Conservation (phyloP, 805 yeast genomes). For the Teunomyces stri region DNA sequence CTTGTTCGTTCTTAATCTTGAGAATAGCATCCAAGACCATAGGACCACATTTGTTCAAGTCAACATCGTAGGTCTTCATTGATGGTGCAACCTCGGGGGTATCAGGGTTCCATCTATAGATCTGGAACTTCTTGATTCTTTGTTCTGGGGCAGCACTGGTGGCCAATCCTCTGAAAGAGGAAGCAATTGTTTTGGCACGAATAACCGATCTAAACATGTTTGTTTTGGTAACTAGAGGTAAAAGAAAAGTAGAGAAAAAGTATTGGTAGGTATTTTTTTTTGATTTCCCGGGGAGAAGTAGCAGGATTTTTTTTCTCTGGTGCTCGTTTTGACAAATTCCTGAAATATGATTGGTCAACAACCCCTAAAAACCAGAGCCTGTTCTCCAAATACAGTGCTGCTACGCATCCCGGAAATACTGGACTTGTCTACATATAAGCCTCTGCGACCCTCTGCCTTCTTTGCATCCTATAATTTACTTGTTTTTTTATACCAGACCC, state of each 20-base stretch:
- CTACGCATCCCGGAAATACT: not conserved
- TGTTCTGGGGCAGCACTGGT: constrained; percentile 48
- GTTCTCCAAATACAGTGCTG: not conserved
- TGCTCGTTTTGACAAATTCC: constrained; percentile 8
- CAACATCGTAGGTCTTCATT: constrained; percentile 78
- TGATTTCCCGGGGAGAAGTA: constrained; percentile 6
- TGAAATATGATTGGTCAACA: constrained; percentile 6
- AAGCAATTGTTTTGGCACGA: constrained; percentile 13
- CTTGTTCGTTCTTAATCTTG: constrained; percentile 96
- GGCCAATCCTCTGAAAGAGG: constrained; percentile 36
- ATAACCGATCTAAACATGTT: constrained; percentile 20
- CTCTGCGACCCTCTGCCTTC: not conserved
- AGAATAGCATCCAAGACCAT: constrained; percentile 95
- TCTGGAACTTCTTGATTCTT: constrained; percentile 77
- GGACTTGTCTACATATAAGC: not conserved
- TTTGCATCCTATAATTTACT: not conserved
- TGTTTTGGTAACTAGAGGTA: constrained; percentile 1
- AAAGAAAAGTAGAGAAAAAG: not conserved
- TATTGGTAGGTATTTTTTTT: not conserved
- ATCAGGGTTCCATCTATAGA: constrained; percentile 98
- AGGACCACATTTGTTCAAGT: constrained; percentile 92
- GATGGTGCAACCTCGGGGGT: constrained; percentile 89
- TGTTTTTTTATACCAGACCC: not conserved
- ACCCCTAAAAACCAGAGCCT: not conserved
- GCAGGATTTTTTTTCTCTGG: constrained; percentile 5